Percentiles rank a stretch among this genome's conserved stretches.
Evolutionary conservation across 2,329 filamentous ascomycete genomes (phyloP).

Genomic region (Penicillium nordicum): DNA sequence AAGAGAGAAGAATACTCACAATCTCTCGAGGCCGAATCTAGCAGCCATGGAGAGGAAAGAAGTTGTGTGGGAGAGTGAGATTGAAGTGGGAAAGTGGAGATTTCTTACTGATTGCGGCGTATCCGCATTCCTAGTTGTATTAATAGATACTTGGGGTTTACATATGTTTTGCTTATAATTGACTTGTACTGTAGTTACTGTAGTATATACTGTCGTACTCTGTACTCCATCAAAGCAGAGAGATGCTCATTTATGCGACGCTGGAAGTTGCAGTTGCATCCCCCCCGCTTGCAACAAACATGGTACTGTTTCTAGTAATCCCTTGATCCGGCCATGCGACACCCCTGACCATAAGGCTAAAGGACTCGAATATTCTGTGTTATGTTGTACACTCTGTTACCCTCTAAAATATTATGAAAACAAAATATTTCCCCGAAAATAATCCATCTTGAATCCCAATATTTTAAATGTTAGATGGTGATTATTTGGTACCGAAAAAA

Average conservation of each 20-base stretch:
- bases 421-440: neutral
- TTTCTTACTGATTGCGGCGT: conserved; percentile 20
- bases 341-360: neutral
- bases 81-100: conserved; percentile 24
- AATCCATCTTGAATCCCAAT: neutral
- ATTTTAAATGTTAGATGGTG: neutral
- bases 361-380: neutral
- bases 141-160: neutral
- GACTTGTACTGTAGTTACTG: neutral
- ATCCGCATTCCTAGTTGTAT: conserved; percentile 12
- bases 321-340: neutral
- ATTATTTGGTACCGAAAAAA: neutral
- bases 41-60: conserved; percentile 27
- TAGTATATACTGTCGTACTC: too few species aligned
- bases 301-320: conserved; percentile 2
- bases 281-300: neutral
- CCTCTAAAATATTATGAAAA: neutral
- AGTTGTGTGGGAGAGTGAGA: conserved; percentile 22
- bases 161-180: neutral
- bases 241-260: neutral
- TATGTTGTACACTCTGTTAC: neutral
- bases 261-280: conserved; percentile 1
- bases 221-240: too few species aligned
- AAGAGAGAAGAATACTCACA: conserved; percentile 14
- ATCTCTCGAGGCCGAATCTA: conserved; percentile 17